Percentiles rank a stretch among this genome's conserved stretches.
Evolutionary conservation across 1,284 basidiomycete genomes (phyloP).

Genomic region (Sanghuangporus weigelae): DNA sequence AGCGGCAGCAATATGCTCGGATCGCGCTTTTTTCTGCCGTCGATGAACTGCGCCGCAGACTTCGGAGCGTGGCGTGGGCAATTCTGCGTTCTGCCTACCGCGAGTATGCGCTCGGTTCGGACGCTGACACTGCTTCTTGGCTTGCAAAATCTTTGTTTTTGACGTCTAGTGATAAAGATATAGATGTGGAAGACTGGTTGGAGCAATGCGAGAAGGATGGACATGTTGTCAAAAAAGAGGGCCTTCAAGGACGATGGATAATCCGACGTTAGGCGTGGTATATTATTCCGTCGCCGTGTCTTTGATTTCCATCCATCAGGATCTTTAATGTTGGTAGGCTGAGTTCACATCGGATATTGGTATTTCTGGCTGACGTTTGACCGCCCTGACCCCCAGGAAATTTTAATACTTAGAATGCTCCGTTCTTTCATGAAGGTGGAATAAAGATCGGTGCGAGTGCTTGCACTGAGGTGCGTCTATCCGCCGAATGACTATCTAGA

Average conservation of each 20-base stretch:
- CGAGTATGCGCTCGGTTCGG: not conserved
- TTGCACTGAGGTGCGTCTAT: no score
- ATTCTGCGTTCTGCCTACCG: slow-evolving; percentile 10
- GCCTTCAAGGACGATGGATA: slow-evolving; percentile 2
- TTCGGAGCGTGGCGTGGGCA: slow-evolving; percentile 1
- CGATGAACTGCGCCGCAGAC: not conserved
- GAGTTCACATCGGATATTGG: not conserved
- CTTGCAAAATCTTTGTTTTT: not conserved
- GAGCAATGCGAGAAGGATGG: not conserved
- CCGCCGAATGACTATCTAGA: no score
- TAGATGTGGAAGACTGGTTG: slow-evolving; percentile 5
- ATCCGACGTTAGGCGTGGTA: not conserved
- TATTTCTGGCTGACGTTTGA: not conserved
- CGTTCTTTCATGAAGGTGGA: no score
- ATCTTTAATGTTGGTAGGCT: not conserved
- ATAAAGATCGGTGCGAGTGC: no score
- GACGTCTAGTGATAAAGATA: not conserved
- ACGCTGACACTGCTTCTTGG: slow-evolving; percentile 5
- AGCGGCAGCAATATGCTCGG: not conserved
- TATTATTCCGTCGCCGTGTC: not conserved
- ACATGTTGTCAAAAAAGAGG: slow-evolving; percentile 5
- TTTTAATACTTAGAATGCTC: no score
- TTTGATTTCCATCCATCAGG: not conserved
- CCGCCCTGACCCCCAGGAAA: no score
- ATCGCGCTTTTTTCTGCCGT: not conserved